Base-by-base conservation (phyloP, 257 asterid species). In the Handroanthus guayacan region DNA sequence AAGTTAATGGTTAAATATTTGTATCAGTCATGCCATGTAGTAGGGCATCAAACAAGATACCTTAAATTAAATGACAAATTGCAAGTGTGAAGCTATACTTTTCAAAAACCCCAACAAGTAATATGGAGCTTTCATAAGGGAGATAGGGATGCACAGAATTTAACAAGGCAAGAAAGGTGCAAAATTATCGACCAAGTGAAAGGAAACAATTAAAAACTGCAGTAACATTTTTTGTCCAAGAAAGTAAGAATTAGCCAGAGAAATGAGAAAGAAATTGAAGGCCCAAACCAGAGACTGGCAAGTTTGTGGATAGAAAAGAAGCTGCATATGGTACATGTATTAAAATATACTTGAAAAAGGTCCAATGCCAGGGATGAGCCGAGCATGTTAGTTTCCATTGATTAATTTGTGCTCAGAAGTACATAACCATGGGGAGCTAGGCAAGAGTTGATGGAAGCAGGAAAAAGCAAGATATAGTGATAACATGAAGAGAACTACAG, bases 151-250 rank as follows among this genome's bases (percentile, higher is more conserved):
- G 51, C 48, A 68, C 13, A 31, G 64, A 55, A 3, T 18, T 55
- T 61, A 43, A 67, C 9, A 57, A 47, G 64, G 66, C 47, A 75
- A 66, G 20, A 66, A 75, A 44, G 61, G 16, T 54, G 39, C 61
- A 25, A 52, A 52, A 5, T 16, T 76, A 14, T 75, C n/a, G 44
- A 44, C 62, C 54, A 37, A 56, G 41, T 17, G 68, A 62, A 68
- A 58, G 31, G 67, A 60, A 41, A 37, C 9, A 54, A 16, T 25
- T 18, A 36, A 12, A 13, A 56, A 58, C 64, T 13, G 20, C 14
- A 47, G 9, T 12, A 47, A 12, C 31, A 38, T 48, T 37, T 60
- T 57, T 55, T 55, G 50, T 55, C 16, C 34, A 41, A 52, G 45
- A 41, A 41, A 41, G 45, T 8, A 41, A 41, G 57, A 50, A 43